phyloP scores from a whole-genome alignment of 1,284 basidiomycete species.

The Tilletia caries region DNA sequence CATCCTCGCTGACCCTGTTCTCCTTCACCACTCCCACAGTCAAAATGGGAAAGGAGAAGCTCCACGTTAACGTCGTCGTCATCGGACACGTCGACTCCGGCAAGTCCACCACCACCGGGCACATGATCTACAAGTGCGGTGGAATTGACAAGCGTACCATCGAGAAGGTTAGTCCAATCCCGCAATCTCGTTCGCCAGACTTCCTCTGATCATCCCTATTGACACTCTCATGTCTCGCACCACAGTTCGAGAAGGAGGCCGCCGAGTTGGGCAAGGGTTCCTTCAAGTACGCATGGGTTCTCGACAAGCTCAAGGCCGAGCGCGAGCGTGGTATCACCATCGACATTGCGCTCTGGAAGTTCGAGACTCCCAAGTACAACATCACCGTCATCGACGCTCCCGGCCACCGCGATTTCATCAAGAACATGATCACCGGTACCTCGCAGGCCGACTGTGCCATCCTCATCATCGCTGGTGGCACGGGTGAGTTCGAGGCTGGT shows the following conservation, averaged over 20 bases:
- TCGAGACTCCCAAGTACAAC: constrained; percentile 56
- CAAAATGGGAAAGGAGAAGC: constrained; percentile 33
- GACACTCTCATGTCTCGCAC: background rate
- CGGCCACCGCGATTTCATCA: constrained; percentile 99
- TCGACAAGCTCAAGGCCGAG: constrained; percentile 99
- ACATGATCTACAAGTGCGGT: constrained; percentile 99
- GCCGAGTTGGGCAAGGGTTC: constrained; percentile 99
- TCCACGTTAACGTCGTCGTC: constrained; percentile 53
- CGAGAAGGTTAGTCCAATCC: constrained; percentile 67
- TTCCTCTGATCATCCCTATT: background rate
- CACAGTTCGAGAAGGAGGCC: constrained; percentile 95
- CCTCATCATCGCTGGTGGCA: constrained; percentile 98
- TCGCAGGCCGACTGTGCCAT: constrained; percentile 99
- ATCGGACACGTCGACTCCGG: constrained; percentile 58
- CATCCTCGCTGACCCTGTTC: too few species aligned
- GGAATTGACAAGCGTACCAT: constrained; percentile 99
- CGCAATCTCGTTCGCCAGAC: background rate
- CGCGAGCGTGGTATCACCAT: constrained; percentile 99
- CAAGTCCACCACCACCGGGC: constrained; percentile 99
- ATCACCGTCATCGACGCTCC: constrained; percentile 91
- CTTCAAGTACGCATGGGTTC: constrained; percentile 96
- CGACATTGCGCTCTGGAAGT: constrained; percentile 74
- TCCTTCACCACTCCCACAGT: background rate
- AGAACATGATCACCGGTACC: constrained; percentile 75
- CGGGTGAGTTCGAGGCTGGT: constrained; percentile 99